Evolutionary conservation across 306 rosid genomes (phyloP).

Genomic region (Dicorynia guianensis): DNA sequence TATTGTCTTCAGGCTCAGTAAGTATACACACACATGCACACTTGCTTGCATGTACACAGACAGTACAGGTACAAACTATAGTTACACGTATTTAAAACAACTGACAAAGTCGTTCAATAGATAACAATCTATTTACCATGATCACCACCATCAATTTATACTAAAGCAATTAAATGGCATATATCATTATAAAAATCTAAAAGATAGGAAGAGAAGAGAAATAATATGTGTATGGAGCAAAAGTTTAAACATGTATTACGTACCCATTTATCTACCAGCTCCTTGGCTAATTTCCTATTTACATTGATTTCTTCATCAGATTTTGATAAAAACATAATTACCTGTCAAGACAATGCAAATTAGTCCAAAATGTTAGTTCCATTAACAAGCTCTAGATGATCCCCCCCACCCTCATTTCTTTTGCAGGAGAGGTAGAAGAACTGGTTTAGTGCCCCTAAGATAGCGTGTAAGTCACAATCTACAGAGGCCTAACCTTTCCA

Average conservation of each 20-base stretch:
- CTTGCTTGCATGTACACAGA: not conserved
- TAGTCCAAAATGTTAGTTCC: constrained; percentile 25
- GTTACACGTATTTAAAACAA: not conserved
- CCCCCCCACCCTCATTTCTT: not conserved
- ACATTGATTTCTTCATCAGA: constrained; percentile 89
- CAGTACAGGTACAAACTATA: not conserved
- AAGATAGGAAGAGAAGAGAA: not conserved
- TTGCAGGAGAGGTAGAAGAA: not conserved
- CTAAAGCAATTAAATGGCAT: not conserved
- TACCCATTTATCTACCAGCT: constrained; percentile 97
- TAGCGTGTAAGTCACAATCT: not conserved
- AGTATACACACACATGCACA: not conserved
- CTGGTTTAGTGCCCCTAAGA: not conserved
- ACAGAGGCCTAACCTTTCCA: constrained; percentile 72
- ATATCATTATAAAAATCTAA: constrained; percentile 1
- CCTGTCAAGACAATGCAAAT: constrained; percentile 57
- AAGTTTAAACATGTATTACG: constrained; percentile 24
- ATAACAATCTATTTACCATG: not conserved
- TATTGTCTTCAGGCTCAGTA: not conserved
- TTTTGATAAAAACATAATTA: constrained; percentile 89
- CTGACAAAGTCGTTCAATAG: not conserved
- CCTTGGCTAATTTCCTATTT: constrained; percentile 89
- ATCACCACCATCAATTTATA: not conserved
- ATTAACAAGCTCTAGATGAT: not conserved
- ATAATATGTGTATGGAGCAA: not conserved